Conservation (phyloP, 345 rosid genomes). For the Erysimum cheiranthoides region DNA sequence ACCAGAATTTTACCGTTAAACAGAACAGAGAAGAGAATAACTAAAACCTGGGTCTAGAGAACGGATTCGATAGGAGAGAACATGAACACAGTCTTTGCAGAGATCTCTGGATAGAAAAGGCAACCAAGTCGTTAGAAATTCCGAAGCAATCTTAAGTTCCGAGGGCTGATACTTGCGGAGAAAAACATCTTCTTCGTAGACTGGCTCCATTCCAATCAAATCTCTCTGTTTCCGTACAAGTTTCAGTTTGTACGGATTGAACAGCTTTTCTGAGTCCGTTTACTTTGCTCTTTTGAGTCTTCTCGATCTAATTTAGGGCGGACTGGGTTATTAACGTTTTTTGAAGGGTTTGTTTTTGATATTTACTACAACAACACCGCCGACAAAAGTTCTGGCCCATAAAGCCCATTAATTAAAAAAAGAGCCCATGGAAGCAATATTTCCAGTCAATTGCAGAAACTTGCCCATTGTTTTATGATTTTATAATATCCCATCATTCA, state of each 20-base stretch:
- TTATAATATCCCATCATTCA: too few relatives aligned
- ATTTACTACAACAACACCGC: not conserved
- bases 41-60: conserved; percentile 63
- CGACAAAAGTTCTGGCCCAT: not conserved
- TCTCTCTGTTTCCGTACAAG: conserved; percentile 51
- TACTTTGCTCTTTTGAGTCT: conserved; percentile 30
- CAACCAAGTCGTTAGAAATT: conserved; percentile 75
- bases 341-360: not conserved
- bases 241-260: conserved; percentile 35
- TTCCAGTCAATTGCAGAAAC: too few relatives aligned
- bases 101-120: conserved; percentile 86
- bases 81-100: conserved; percentile 60
- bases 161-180: conserved; percentile 59
- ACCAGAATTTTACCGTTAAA: not conserved
- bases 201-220: conserved; percentile 24
- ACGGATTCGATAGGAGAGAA: conserved; percentile 69
- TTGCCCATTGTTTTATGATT: too few relatives aligned
- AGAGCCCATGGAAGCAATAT: conserved; percentile 1
- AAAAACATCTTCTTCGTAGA: conserved; percentile 64
- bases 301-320: not conserved
- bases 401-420: too few relatives aligned
- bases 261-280: conserved; percentile 34
- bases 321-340: not conserved
- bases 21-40: not conserved
- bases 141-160: conserved; percentile 82